These are phyloP conservation scores for Fraxinus albicans DNA, from an alignment of 305 asterid genomes.

Conservation along the genomic window DNA sequence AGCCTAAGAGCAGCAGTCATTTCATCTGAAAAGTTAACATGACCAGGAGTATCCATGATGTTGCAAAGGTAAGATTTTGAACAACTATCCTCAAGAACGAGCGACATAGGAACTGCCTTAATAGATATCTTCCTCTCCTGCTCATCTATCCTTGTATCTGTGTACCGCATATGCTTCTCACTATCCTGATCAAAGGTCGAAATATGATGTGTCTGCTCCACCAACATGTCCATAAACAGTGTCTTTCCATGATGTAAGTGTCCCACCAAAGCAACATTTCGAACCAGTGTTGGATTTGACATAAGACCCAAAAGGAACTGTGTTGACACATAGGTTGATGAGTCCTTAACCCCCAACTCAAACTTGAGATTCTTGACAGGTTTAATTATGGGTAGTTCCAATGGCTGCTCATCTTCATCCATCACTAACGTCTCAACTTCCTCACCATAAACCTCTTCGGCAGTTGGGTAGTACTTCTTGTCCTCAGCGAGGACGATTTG, in stretches of 20 bases:
- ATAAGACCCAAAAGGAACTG: constrained; percentile 89
- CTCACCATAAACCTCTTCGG: constrained; percentile 97
- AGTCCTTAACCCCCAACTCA: constrained; percentile 93
- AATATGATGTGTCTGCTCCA: constrained; percentile 94
- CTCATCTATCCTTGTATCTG: constrained; percentile 96
- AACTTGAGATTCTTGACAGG: constrained; percentile 91
- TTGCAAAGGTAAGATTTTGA: constrained; percentile 90
- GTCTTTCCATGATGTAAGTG: constrained; percentile 88
- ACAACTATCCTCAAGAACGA: constrained; percentile 89
- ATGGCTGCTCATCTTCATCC: constrained; percentile 98
- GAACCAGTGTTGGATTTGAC: constrained; percentile 81
- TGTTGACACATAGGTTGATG: constrained; percentile 86
- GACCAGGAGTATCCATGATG: constrained; percentile 96
- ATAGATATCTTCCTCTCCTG: constrained; percentile 95
- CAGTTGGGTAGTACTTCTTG: constrained; percentile 93
- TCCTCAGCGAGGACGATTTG: constrained; percentile 95
- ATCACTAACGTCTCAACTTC: constrained; percentile 94
- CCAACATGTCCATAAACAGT: constrained; percentile 90
- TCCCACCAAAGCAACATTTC: constrained; percentile 95
- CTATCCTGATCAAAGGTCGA: constrained; percentile 90
- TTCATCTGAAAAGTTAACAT: constrained; percentile 96
- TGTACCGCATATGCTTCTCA: constrained; percentile 96
- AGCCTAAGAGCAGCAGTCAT: constrained; percentile 97
- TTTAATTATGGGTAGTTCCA: constrained; percentile 78
- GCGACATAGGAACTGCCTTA: constrained; percentile 88